phyloP scores from a whole-genome alignment of 768 basidiomycete genomes.

The Chlorophyllum brunneum region DNA sequence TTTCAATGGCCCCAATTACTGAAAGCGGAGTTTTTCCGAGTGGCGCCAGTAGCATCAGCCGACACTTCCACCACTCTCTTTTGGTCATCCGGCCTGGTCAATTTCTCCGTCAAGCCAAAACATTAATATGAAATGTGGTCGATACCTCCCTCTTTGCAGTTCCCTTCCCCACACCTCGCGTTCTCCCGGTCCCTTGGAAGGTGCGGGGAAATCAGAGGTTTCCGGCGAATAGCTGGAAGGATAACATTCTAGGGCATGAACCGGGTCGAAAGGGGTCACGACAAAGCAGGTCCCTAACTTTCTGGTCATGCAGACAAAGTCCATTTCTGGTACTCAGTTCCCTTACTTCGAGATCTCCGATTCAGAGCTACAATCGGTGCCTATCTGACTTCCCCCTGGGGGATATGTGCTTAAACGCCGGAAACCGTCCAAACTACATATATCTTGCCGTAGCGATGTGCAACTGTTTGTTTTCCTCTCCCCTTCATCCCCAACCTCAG shows the following conservation, averaged over 20 bases:
- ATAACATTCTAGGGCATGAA: background rate
- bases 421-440: constrained; percentile 7
- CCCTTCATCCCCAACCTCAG: background rate
- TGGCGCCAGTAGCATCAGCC: background rate
- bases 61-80: background rate
- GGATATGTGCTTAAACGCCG: constrained; percentile 8
- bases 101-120: constrained; percentile 6
- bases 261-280: background rate
- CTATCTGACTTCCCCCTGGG: background rate
- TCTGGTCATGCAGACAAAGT: background rate
- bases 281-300: background rate
- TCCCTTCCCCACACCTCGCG: constrained; percentile 3
- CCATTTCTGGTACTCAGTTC: background rate
- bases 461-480: background rate
- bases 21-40: constrained; percentile 7
- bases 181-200: background rate
- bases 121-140: too few relatives aligned
- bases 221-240: background rate
- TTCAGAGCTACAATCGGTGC: background rate
- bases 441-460: background rate
- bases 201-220: constrained; percentile 4
- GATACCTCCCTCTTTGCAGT: background rate
- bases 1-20: background rate
- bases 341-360: background rate
- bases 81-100: background rate